A percentile compares a stretch with the other conserved stretches of the same genome.
These are phyloP conservation scores for Monosporascus sp. DNA, from an alignment of 2,329 filamentous ascomycete species.

Conservation along the genomic window DNA sequence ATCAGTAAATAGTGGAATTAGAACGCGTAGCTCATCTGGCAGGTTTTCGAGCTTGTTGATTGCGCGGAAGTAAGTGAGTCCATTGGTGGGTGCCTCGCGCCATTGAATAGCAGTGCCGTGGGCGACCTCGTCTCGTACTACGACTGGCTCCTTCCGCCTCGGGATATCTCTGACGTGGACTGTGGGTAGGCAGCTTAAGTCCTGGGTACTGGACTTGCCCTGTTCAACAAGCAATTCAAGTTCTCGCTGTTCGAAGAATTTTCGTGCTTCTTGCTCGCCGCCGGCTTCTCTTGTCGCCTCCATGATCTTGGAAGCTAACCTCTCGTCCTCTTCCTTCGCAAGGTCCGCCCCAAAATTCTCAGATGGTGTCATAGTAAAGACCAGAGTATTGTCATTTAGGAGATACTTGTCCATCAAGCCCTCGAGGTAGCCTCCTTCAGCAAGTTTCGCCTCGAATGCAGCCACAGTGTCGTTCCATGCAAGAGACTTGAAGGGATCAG, in stretches of 20 bases:
- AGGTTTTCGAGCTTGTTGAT: constrained; percentile 75
- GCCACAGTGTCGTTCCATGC: constrained; percentile 87
- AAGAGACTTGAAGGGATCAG: constrained; percentile 84
- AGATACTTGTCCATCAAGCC: constrained; percentile 83
- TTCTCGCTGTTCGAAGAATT: constrained; percentile 72
- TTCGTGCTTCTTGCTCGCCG: constrained; percentile 64
- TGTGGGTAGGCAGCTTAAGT: constrained; percentile 82
- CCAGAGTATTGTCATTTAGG: constrained; percentile 78
- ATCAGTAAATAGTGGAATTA: constrained; percentile 88
- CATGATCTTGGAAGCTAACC: constrained; percentile 69
- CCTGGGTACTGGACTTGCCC: constrained; percentile 75
- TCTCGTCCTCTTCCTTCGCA: constrained; percentile 67
- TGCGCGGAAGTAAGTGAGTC: constrained; percentile 90
- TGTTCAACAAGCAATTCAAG: constrained; percentile 76
- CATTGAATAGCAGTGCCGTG: constrained; percentile 72
- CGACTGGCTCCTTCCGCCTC: constrained; percentile 59
- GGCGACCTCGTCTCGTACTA: constrained; percentile 59
- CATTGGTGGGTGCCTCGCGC: constrained; percentile 91
- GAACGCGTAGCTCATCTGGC: constrained; percentile 74
- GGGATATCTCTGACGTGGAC: constrained; percentile 88
- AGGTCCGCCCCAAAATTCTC: constrained; percentile 68
- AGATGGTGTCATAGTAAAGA: constrained; percentile 91
- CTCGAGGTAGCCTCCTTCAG: constrained; percentile 76
- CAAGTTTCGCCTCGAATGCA: constrained; percentile 73
- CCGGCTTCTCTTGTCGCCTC: constrained; percentile 64